These are phyloP conservation scores for Phytopythium aichiense DNA, from an alignment of 352 stramenopile species.

Conservation along the genomic window DNA sequence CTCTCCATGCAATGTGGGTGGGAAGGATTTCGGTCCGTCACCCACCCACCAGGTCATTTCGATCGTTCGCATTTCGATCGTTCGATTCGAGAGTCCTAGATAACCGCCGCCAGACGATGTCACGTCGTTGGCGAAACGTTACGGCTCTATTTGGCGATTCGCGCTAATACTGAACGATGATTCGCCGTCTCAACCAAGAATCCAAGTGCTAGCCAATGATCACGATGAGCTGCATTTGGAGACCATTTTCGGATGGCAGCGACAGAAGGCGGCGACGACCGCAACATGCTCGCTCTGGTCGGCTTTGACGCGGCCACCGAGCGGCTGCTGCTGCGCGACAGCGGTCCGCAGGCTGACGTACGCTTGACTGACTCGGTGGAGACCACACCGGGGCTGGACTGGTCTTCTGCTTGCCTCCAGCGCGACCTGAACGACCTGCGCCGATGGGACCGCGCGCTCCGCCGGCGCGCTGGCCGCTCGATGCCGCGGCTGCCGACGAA, in stretches of 20 bases:
- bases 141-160: no score
- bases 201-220: no score
- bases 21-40: no score
- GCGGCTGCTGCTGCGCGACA: slow-evolving; percentile 23
- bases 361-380: neutral
- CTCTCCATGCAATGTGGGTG: no score
- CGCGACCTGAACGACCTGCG: slow-evolving; percentile 41
- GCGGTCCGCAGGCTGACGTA: neutral
- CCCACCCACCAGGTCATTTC: no score
- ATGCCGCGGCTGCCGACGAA: slow-evolving; percentile 44
- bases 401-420: slow-evolving; percentile 8
- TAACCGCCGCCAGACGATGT: no score
- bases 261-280: neutral
- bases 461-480: neutral
- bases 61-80: no score
- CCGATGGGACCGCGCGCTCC: slow-evolving; percentile 36
- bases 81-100: no score
- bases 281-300: slow-evolving; percentile 20
- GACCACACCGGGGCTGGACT: neutral
- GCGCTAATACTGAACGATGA: no score
- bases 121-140: no score
- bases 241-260: neutral
- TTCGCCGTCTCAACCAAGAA: no score
- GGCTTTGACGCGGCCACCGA: slow-evolving; percentile 28
- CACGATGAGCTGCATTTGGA: no score